Conservation (phyloP, 345 rosid species). For the Pistacia vera region DNA sequence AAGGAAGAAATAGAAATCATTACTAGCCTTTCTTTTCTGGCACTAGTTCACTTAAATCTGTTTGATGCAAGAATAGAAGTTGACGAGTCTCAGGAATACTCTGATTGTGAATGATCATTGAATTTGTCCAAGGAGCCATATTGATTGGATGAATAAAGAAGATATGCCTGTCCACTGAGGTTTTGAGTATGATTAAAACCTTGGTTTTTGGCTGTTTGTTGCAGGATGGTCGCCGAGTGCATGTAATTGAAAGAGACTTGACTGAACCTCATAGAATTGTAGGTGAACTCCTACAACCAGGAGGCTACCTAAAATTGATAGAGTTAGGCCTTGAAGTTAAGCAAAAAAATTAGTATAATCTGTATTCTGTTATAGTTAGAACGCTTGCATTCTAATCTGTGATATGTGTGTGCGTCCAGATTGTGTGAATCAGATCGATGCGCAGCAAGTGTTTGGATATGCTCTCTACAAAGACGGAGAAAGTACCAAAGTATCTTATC, state of each 20-base stretch:
- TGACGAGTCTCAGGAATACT: not conserved
- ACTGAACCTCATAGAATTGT: slow-evolving; percentile 6
- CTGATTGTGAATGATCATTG: not conserved
- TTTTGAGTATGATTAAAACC: not conserved
- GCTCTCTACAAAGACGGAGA: not conserved
- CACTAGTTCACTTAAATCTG: not conserved
- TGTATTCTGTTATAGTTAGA: no score
- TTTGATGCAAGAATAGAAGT: not conserved
- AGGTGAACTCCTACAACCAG: slow-evolving; percentile 17
- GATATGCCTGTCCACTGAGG: not conserved
- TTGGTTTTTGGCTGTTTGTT: not conserved
- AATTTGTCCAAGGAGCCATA: no score
- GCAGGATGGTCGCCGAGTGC: slow-evolving; percentile 3
- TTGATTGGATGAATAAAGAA: no score
- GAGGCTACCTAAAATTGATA: slow-evolving; percentile 2
- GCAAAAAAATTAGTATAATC: not conserved
- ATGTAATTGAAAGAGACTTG: slow-evolving; percentile 9
- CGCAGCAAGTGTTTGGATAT: slow-evolving; percentile 3
- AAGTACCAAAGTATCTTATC: slow-evolving; percentile 2
- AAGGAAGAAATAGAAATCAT: no score
- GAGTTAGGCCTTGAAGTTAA: not conserved
- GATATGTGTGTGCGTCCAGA: not conserved
- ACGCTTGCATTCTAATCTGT: not conserved
- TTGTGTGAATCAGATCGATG: slow-evolving; percentile 4
- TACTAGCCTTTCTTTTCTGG: no score